Conservation (phyloP, 2,329 filamentous ascomycete species). For the Monosporascus sp. region DNA sequence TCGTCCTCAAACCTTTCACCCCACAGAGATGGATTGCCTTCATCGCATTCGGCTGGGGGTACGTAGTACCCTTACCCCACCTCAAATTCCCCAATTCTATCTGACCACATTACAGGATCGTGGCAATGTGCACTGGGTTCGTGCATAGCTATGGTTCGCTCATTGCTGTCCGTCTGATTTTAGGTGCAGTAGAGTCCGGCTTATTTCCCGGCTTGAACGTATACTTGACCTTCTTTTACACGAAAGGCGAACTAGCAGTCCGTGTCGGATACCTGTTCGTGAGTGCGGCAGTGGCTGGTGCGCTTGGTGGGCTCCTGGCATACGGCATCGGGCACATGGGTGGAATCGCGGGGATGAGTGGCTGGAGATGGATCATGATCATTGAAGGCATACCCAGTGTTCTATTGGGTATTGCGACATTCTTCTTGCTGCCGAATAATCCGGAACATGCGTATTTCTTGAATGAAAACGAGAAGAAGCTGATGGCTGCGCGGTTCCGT, state of each 20-base stretch:
- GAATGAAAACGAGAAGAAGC: constrained; percentile 47
- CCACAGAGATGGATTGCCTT: constrained; percentile 60
- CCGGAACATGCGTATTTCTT: constrained; percentile 58
- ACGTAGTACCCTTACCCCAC: not conserved
- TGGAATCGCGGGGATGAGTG: constrained; percentile 55
- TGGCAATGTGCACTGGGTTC: constrained; percentile 66
- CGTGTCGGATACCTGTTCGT: constrained; percentile 71
- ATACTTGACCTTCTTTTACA: constrained; percentile 68
- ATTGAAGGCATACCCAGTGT: constrained; percentile 43
- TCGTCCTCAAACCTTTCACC: constrained; percentile 57
- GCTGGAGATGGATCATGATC: constrained; percentile 71
- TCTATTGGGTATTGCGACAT: constrained; percentile 48
- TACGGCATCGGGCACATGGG: constrained; percentile 71
- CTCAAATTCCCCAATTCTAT: too few species aligned
- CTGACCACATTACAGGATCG: constrained; percentile 28
- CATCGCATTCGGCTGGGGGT: constrained; percentile 59
- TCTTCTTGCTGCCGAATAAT: constrained; percentile 55
- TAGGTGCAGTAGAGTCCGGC: constrained; percentile 50
- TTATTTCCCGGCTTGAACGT: constrained; percentile 23
- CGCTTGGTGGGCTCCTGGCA: constrained; percentile 66
- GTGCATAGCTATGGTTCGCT: constrained; percentile 59
- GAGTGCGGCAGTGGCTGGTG: constrained; percentile 64
- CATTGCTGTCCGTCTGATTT: constrained; percentile 61
- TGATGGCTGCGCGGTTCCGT: constrained; percentile 35
- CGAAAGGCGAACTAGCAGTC: constrained; percentile 64